A percentile compares a stretch with the other conserved stretches of the same genome.
These are phyloP conservation scores for Cupressus sempervirens DNA, from an alignment of 75 land plant species.

Conservation along the genomic window DNA sequence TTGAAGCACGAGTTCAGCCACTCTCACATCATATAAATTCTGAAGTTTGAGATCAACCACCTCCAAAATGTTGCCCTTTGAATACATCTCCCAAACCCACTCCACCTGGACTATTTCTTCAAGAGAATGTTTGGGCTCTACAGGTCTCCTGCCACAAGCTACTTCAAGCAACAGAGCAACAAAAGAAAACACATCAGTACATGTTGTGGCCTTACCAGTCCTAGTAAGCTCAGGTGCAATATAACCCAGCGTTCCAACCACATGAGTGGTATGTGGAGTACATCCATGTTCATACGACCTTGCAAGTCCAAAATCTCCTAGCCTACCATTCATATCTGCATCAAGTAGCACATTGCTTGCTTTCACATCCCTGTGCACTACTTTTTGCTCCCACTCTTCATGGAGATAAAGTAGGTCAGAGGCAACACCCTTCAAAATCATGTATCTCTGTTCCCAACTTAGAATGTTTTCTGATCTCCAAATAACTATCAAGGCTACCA, in stretches of 20 bases:
- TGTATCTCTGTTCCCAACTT: conserved; percentile 34
- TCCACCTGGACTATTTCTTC: conserved; percentile 20
- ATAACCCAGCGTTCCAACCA: conserved; percentile 27
- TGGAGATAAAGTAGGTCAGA: conserved; percentile 56
- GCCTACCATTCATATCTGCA: conserved; percentile 38
- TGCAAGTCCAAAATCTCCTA: conserved; percentile 75
- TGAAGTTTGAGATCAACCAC: conserved; percentile 26
- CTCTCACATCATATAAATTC: conserved; percentile 2
- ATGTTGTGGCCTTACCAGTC: conserved; percentile 23
- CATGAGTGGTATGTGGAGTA: conserved; percentile 31
- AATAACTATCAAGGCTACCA: conserved; percentile 69
- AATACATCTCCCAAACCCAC: conserved; percentile 21
- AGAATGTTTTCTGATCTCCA: conserved; percentile 21
- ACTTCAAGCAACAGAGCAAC: conserved; percentile 31
- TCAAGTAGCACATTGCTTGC: conserved; percentile 66
- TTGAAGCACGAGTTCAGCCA: conserved; percentile 23
- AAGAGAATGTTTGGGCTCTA: conserved; percentile 14
- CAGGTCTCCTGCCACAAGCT: conserved; percentile 32
- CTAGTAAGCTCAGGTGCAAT: conserved; percentile 25
- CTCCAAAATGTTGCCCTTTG: conserved; percentile 8
- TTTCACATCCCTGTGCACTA: conserved; percentile 70
- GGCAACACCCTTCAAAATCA: conserved; percentile 50
- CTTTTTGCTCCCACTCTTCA: conserved; percentile 54
- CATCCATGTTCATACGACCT: conserved; percentile 34
- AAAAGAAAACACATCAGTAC: conserved; percentile 30